Base-by-base conservation (phyloP, 306 rosid genomes). In the Acacia melanoxylon region DNA sequence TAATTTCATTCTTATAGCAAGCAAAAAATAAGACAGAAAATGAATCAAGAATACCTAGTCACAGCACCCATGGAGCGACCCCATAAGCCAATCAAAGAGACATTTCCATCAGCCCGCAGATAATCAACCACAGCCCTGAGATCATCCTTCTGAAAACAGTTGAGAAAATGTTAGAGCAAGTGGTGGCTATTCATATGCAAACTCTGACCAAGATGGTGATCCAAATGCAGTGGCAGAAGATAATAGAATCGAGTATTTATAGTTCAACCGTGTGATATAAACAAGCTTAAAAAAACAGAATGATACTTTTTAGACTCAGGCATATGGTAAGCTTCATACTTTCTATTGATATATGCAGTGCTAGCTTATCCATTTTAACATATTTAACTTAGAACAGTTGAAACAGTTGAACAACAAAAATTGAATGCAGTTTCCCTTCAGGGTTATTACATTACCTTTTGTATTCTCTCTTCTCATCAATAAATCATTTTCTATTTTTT, bases 61-160 rank as follows among this genome's bases (percentile, higher is more conserved):
- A 96, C 99, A 79, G 99, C 97, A 61, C 99, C 99, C 99, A 96
- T 96, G 41, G 99, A 96, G 74, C 99, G 99, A 82, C 99, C 99
- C 99, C 99, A 96, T 88, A 96, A 88, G 77, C 99, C 98, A 86
- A 96, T 96, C 89, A 96, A 85, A 91, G 99, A 93, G 84, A 96
- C 97, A 86, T 89, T 92, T 88, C 98, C 98, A 92, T 93, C 99
- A 25, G 89, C 91, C 84, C 99, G 92, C 85, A 96, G 84, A 88
- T 86, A 91, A 75, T 96, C 92, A 40, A 96, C 98, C 78, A 90
- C 97, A 54, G 97, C 94, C 74, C 56, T 92, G 72, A 96, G 88
- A 82, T 93, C 99, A 68, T 96, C 94, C 79, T 92, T 96, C 99
- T 96, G 94, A 89, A 86, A 85, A 82, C 70, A 83, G 42, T 24